Base-by-base conservation (phyloP, 495 filamentous ascomycete species). In the Lentithecium fluviatile region DNA sequence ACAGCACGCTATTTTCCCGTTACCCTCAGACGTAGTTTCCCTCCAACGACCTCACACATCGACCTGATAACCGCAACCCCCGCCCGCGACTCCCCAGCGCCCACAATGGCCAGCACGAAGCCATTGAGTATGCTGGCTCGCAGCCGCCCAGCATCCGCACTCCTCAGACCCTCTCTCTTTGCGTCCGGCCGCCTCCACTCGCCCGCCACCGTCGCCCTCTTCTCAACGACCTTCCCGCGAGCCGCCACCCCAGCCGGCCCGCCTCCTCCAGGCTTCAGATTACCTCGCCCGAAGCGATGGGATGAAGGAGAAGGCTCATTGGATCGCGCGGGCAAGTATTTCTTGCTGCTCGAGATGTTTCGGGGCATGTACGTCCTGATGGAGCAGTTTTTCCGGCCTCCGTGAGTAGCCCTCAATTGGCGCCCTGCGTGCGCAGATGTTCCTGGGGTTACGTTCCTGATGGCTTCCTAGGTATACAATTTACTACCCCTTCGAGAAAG, bases 401-500 rank as follows among this genome's bases (percentile, higher is more conserved):
- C 94, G 89, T 96, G 77, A 84, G 90, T 91, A 48, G 24, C 53
- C 40, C 43, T 40, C 36, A 43, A 56, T 59, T 58, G 46, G 20
- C 10, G 29, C 29, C 29, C 13, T 46, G 13, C 20, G 15, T 7
- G 48, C 50, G 0, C 29, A 20, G 47, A 13, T 3, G 1, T 2
- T 62, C 1, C n/a, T 32, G 8, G 32, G 24, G 15, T 37, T 4
- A 6, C 55, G 26, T 25, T 46, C 12, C 56, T 56, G 26, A 65
- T 37, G 6, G 8, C 29, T 24, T 32, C 24, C 10, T 61, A 96
- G 91, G 48, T 97, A 97, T 73, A 98, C 94, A 17, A 98, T 98
- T 72, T 95, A 86, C 79, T 98, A 98, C 71, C 94, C 94, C 32
- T 98, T 96, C 77, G 94, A 98, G 73, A 98, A 98, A 82, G 94